Evolutionary conservation across 305 asterid genomes (phyloP).

Genomic region (Petunia hybrid): DNA sequence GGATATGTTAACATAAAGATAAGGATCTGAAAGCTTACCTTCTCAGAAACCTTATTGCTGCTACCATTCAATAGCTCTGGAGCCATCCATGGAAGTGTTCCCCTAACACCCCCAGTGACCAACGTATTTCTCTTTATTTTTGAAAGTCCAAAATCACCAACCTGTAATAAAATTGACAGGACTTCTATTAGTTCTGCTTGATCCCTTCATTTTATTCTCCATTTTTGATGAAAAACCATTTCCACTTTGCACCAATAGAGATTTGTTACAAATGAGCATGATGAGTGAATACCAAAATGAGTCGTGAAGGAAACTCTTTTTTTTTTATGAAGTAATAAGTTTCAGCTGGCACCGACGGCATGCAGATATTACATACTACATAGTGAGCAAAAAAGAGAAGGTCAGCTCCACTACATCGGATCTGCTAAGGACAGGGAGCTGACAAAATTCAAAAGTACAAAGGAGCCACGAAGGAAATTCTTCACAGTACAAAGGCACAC

Average conservation of each 20-base stretch:
- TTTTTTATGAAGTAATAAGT: no score
- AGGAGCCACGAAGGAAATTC: background rate
- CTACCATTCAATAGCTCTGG: conserved; percentile 89
- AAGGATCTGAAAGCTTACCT: conserved; percentile 40
- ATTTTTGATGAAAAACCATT: no score
- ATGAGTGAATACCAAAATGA: background rate
- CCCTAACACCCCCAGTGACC: conserved; percentile 95
- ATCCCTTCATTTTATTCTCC: background rate
- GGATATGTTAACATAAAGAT: background rate
- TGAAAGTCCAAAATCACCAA: conserved; percentile 91
- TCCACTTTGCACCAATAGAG: background rate
- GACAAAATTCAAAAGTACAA: no score
- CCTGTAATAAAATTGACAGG: conserved; percentile 52
- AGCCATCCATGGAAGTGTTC: conserved; percentile 99
- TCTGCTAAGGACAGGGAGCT: no score
- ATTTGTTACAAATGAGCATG: background rate
- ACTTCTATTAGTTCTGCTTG: background rate
- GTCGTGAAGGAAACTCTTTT: background rate
- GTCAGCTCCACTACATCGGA: no score
- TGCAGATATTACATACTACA: no score
- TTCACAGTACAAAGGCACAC: background rate
- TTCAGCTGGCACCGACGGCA: no score
- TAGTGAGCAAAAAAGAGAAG: no score
- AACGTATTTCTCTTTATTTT: conserved; percentile 90
- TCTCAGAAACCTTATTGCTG: conserved; percentile 91